Evolutionary conservation across 148 eudicot species (phyloP).

Genomic region (Rhododendron ferrugineum): DNA sequence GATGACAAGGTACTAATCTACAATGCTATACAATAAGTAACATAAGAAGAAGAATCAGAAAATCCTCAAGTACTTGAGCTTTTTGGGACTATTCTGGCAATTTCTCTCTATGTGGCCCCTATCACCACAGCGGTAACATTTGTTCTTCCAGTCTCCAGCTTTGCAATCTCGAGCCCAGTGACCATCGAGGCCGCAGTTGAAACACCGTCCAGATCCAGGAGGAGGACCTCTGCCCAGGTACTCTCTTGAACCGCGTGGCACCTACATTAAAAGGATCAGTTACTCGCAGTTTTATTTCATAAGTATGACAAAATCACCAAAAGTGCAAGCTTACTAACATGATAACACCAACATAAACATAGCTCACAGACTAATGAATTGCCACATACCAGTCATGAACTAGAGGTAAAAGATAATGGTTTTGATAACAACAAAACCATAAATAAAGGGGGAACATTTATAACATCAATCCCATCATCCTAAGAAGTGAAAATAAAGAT

Average conservation of each 20-base stretch:
- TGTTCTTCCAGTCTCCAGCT: constrained; percentile 98
- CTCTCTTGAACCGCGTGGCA: constrained; percentile 78
- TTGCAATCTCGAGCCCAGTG: constrained; percentile 99
- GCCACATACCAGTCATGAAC: neutral
- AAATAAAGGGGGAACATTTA: neutral
- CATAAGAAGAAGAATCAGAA: neutral
- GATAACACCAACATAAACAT: neutral
- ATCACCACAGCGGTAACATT: constrained; percentile 94
- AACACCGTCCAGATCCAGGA: constrained; percentile 91
- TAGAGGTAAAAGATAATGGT: neutral
- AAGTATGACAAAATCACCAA: neutral
- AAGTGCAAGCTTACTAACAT: neutral
- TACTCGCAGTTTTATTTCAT: neutral
- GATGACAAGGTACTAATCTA: neutral
- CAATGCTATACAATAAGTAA: neutral
- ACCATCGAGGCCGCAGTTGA: constrained; percentile 92
- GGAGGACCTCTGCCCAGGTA: constrained; percentile 72
- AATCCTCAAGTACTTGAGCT: constrained; percentile 31
- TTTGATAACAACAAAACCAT: neutral
- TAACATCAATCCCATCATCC: neutral
- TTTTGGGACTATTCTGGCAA: constrained; percentile 87
- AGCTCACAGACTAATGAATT: neutral
- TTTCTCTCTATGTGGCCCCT: constrained; percentile 86
- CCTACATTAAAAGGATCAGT: constrained; percentile 24
- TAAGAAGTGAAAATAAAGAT: neutral